Evolutionary conservation across 2,329 filamentous ascomycete genomes (phyloP), one percentile per base, ranked within the genome.

Genomic region (Raffaelea arxii): DNA sequence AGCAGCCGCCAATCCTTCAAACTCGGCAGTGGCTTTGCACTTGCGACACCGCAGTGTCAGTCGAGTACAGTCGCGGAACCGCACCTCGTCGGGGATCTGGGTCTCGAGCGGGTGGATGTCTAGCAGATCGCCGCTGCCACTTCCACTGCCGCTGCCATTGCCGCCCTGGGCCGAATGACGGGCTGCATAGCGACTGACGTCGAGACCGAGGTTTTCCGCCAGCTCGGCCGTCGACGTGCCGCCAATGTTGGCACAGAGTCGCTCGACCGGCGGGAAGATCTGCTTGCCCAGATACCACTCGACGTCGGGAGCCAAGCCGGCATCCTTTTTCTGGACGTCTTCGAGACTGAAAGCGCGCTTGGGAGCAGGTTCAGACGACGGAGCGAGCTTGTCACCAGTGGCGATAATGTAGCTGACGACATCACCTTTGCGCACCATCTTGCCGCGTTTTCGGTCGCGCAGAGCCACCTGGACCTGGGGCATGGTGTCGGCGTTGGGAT

Each of bases 261-360:
- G 87, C 68, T 98, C 92, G 23, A 98, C 92, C 0, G 92, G 92
- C 11, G 92, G 92, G 66, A 98, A 88, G 49, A 98, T 96, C 65
- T 98, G 92, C 71, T 98, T 98, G 70, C 88, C 84, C 35, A 98
- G 79, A 64, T 98, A 98, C 78, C 90, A 97, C 61, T 98, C 92
- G n/a, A 96, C 78, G 59, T 98, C 92, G 2, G 90, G 87, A 48
- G 83, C 76, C 6, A 98, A 74, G 1, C 72, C 82, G 1, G 83
- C 81, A 54, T 86, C 85, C 16, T 78, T 60, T 59, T 92, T 94
- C 49, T 86, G 70, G 18, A 94, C 81, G 62, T 98, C 92, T 48
- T 89, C 83, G 2, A 87, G 83, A 5, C 85, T 82, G 62, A 87
- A 91, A 4, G 92, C 91, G 54, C 94, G 87, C 67, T 95, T 95